phyloP scores from a whole-genome alignment of 495 filamentous ascomycete genomes.

The Viridothelium virens region DNA sequence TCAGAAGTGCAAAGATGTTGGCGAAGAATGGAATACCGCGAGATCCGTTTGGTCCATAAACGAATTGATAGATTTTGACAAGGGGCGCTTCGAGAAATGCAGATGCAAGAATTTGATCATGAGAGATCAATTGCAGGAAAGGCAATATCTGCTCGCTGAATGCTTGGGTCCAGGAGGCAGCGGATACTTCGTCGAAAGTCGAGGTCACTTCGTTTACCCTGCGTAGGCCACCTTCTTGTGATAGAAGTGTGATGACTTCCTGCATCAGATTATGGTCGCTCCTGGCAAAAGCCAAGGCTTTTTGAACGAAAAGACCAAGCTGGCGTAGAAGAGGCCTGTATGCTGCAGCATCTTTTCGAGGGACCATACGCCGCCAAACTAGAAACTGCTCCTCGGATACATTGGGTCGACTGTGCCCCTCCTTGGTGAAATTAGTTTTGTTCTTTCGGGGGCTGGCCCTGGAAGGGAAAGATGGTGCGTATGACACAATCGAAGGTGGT shows the following conservation, averaged over 20 bases:
- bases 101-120: conserved; percentile 46
- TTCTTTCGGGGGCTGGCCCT: background rate
- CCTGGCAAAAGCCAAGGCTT: conserved; percentile 12
- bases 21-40: conserved; percentile 41
- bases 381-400: background rate
- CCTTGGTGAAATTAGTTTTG: background rate
- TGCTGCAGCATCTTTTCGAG: background rate
- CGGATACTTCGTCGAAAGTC: conserved; percentile 13
- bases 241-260: conserved; percentile 15
- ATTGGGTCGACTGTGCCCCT: background rate
- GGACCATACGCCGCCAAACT: conserved; percentile 3
- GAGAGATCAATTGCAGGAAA: conserved; percentile 47
- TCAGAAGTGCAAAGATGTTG: conserved; percentile 12
- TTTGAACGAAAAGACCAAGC: conserved; percentile 8
- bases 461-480: too few species aligned
- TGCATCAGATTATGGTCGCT: conserved; percentile 11
- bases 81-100: conserved; percentile 49
- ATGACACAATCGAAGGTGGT: too few species aligned
- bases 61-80: conserved; percentile 50
- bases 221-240: conserved; percentile 16
- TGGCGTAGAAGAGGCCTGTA: background rate
- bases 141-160: conserved; percentile 37
- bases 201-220: conserved; percentile 23
- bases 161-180: conserved; percentile 12
- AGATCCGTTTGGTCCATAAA: conserved; percentile 47